Base-by-base conservation (phyloP, 2,329 filamentous ascomycete species). In the Sphaerulina vaccinii region DNA sequence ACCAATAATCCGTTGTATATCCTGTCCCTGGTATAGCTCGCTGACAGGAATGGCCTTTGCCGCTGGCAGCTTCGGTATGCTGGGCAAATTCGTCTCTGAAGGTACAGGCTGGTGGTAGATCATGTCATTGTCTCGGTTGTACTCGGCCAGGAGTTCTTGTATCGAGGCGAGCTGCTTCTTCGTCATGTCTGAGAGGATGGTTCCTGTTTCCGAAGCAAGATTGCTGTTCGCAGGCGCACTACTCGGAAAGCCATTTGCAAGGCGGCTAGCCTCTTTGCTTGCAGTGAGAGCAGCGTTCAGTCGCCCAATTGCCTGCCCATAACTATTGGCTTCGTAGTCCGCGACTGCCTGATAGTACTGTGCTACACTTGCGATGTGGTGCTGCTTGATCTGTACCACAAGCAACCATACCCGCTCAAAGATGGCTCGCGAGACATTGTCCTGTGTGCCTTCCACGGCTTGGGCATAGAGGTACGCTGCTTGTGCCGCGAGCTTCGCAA, bases 21-120 rank as follows among this genome's bases (percentile, higher is more conserved):
- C 93, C 71, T 97, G 93, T 1, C 92, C 92, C 52, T 95, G 90
- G 66, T 99, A 99, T 0, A 99, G 77, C 68, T 99, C 95, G 67
- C 88, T 95, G 23, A 99, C 92, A 0, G 93, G 92, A 56, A 99
- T 97, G 3, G 93, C 90, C 70, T 99, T 99, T 6, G 93, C 91
- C 1, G 93, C 95, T 3, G 92, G 90, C 13, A 97, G 79, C 69
- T 97, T 99, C 2, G 90, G 81, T 42, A 99, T 90, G 1, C 86
- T 80, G 1, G 88, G 75, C 10, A 99, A 75, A 22, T 86, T 86
- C 3, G 90, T 88, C 70, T 96, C 90, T 8, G 86, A 85, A 0
- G 93, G 92, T 1, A 99, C 86, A 1, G 84, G 85, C 62, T 97
- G 90, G 68, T 99, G 93, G 67, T 99, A 99, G 68, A 99, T 96